Evolutionary conservation across 2,329 filamentous ascomycete species (phyloP), one percentile per base, ranked within the genome.

Genomic region (Beauveria pseudobassiana): DNA sequence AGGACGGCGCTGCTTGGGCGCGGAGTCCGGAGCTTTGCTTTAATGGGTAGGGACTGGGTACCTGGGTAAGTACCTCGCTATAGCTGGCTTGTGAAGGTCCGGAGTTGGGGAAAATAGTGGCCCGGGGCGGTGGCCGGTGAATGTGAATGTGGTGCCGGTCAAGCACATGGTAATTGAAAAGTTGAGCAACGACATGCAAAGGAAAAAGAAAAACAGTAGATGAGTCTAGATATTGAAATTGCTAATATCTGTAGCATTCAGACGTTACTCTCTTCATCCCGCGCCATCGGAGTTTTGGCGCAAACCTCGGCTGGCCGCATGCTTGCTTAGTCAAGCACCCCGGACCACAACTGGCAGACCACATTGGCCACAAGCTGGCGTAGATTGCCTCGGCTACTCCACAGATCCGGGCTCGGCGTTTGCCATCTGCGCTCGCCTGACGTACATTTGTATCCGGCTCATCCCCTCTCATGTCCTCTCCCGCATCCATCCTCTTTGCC

Each of bases 331-430:
- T 55, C 18, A 61, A 50, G 40, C 30, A 43, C 59, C 51, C 59
- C 51, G 51, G 51, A 61, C 51, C 45, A 50, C 46, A 14, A 10
- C 34, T 6, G 5, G 34, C 34, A 16, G 12, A 34, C 34, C 34
- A 38, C 34, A 38, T 38, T 38, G 34, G 34, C 56, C 56, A 59
- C 56, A 51, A 50, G 56, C 56, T 50, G 45, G 20, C 34, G 22
- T 26, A 46, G 43, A 38, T 38, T 70, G 70, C 70, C 70, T 71
- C 70, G 70, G 70, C 65, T 65, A 66, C 69, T 70, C 70, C 69
- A 70, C 69, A 68, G 52, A 51, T 55, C 59, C 45, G 52, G 59
- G 59, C 24, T 62, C 59, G 59, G 59, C n/a, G 14, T 62, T 62
- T 50, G 30, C 34, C 38, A 24, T 26, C 38, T 43, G 52, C 42